A percentile compares a stretch with the other conserved stretches of the same genome.
Evolutionary conservation across 305 asterid genomes (phyloP).

Genomic region (Rubia balearica): DNA sequence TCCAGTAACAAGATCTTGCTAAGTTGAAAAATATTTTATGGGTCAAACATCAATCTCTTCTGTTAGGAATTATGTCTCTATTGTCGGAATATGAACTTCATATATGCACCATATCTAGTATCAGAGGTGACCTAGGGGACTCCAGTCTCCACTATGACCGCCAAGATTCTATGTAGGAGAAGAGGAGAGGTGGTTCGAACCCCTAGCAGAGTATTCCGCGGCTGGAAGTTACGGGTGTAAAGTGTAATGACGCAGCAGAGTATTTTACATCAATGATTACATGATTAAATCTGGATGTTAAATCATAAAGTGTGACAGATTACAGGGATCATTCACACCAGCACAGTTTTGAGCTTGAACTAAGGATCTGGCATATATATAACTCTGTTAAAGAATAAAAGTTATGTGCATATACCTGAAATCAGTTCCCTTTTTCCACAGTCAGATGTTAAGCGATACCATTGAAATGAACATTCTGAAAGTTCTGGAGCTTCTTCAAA

Average conservation of each 20-base stretch:
- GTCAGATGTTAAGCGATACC: constrained; percentile 72
- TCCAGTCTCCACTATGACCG: neutral
- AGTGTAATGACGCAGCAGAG: neutral
- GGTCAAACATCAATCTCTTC: neutral
- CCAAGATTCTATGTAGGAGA: neutral
- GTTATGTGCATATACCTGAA: constrained; percentile 47
- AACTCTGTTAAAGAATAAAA: neutral
- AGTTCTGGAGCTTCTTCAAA: constrained; percentile 51
- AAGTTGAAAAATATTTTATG: neutral
- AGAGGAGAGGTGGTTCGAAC: neutral
- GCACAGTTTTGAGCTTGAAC: neutral
- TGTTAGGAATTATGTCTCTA: neutral
- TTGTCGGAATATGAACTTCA: neutral
- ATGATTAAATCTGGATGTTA: neutral
- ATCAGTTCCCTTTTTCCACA: constrained; percentile 66
- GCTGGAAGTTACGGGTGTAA: neutral
- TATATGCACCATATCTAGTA: neutral
- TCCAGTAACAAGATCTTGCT: neutral
- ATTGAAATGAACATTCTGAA: constrained; percentile 63
- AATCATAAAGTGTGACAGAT: neutral
- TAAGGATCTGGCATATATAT: neutral
- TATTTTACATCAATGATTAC: neutral
- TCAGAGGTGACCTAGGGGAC: neutral
- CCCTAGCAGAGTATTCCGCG: neutral
- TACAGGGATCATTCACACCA: constrained; percentile 3